A percentile compares a stretch with the other conserved stretches of the same genome.
These are phyloP conservation scores for Stagonosporopsis tanaceti DNA, from an alignment of 2,329 filamentous ascomycete species.

Conservation along the genomic window DNA sequence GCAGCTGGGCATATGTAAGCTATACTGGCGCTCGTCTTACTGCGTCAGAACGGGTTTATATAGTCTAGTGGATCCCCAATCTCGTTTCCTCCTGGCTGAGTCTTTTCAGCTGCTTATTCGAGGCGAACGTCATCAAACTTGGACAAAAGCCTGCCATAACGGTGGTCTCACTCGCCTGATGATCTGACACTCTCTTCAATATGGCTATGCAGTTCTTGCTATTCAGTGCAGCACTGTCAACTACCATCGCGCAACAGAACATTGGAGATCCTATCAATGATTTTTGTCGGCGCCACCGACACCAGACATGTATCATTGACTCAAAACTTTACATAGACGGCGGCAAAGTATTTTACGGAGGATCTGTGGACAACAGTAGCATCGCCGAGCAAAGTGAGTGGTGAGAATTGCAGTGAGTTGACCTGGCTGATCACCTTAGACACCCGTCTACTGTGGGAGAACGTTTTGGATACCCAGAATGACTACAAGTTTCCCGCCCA, in stretches of 20 bases:
- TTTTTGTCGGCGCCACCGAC: slow-evolving; percentile 49
- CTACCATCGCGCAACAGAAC: slow-evolving; percentile 32
- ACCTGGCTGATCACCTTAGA: slow-evolving; percentile 46
- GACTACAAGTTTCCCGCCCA: slow-evolving; percentile 20
- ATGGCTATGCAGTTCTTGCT: slow-evolving; percentile 1
- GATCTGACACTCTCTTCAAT: not conserved
- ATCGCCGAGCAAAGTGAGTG: slow-evolving; percentile 61
- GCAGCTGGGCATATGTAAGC: slow-evolving; percentile 3
- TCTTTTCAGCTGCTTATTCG: slow-evolving; percentile 5
- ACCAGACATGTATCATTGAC: slow-evolving; percentile 67
- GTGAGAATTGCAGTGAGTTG: slow-evolving; percentile 24
- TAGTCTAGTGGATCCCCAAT: slow-evolving; percentile 14
- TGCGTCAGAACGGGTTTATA: slow-evolving; percentile 3
- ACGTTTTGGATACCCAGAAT: slow-evolving; percentile 51
- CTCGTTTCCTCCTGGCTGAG: slow-evolving; percentile 1
- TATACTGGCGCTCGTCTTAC: not conserved
- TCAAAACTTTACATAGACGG: slow-evolving; percentile 65
- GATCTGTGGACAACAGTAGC: slow-evolving; percentile 52
- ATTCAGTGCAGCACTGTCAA: slow-evolving; percentile 43
- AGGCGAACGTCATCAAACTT: slow-evolving; percentile 3
- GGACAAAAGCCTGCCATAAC: slow-evolving; percentile 9
- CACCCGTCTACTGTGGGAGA: slow-evolving; percentile 62
- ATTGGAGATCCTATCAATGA: slow-evolving; percentile 24
- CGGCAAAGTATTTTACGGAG: slow-evolving; percentile 61
- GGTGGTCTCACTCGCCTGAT: not conserved